Evolutionary conservation across 345 rosid genomes (phyloP).

Genomic region (Rhodamnia argentea): DNA sequence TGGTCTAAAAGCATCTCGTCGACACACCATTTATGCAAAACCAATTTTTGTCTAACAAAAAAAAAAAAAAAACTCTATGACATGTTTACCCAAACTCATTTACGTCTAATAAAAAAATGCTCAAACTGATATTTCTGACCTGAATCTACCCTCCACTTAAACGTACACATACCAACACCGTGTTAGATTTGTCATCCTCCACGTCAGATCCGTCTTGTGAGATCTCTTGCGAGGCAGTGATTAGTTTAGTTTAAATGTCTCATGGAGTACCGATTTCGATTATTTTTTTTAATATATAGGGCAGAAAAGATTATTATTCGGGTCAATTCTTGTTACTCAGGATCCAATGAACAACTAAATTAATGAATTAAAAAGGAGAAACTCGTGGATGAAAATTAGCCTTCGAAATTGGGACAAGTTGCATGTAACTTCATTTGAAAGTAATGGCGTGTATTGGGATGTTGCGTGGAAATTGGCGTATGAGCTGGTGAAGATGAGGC

Average conservation of each 20-base stretch:
- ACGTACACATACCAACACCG: no score
- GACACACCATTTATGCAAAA: not conserved
- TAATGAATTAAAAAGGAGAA: not conserved
- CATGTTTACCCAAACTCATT: not conserved
- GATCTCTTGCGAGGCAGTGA: not conserved
- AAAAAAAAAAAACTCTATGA: no score
- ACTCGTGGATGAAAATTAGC: not conserved
- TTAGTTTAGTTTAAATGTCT: not conserved
- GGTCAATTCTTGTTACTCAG: not conserved
- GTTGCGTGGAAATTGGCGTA: not conserved
- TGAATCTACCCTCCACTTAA: not conserved
- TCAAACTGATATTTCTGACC: not conserved
- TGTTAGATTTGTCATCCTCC: not conserved
- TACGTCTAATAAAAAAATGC: not conserved
- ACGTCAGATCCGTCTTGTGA: rapidly evolving
- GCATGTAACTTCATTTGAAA: not conserved
- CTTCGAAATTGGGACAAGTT: not conserved
- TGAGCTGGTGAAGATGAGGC: not conserved
- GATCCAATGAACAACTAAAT: not conserved
- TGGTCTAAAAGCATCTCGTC: not conserved
- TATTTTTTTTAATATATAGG: not conserved
- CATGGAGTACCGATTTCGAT: not conserved
- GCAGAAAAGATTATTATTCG: not conserved
- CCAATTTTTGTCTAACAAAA: not conserved
- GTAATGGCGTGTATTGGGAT: not conserved